Percentiles rank a stretch among this genome's conserved stretches.
Conservation (phyloP, 345 rosid genomes). For the Aquilaria sinensis region DNA sequence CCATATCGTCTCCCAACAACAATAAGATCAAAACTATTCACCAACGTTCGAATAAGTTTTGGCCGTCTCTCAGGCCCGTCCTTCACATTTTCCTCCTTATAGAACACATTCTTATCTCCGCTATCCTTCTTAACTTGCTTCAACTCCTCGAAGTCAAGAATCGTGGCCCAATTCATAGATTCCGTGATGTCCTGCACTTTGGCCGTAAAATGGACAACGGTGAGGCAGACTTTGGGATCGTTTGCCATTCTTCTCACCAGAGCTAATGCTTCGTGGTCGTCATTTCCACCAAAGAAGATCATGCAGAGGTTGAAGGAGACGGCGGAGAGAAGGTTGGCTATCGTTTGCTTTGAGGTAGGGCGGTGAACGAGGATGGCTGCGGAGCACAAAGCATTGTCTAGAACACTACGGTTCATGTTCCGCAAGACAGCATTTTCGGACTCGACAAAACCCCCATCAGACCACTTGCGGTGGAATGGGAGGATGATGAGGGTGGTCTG, state of each 20-base stretch:
- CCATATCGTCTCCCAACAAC: slow-evolving; percentile 19
- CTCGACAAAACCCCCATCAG: slow-evolving; percentile 21
- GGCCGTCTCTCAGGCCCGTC: slow-evolving; percentile 19
- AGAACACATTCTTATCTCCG: background rate
- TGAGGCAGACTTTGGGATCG: slow-evolving; percentile 12
- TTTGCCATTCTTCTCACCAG: slow-evolving; percentile 19
- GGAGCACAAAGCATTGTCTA: slow-evolving; percentile 32
- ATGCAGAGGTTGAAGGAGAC: slow-evolving; percentile 3
- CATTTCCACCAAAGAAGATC: slow-evolving; percentile 29
- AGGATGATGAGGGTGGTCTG: slow-evolving; percentile 26
- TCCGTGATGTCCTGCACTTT: too few species aligned
- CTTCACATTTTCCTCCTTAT: background rate
- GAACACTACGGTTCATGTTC: slow-evolving; percentile 25
- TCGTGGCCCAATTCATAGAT: background rate
- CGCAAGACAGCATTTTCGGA: slow-evolving; percentile 15
- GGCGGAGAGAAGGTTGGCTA: background rate
- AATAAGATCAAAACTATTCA: slow-evolving; percentile 15
- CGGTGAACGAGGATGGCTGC: slow-evolving; percentile 28
- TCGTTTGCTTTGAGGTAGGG: background rate
- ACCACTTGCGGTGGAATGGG: slow-evolving; percentile 37
- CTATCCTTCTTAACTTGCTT: slow-evolving; percentile 10
- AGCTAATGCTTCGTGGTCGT: slow-evolving; percentile 32
- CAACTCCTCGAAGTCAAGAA: slow-evolving; percentile 9
- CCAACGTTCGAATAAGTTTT: background rate
- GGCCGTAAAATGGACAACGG: slow-evolving; percentile 9